These are phyloP conservation scores for Chrysoporthe puriensis DNA, from an alignment of 2,329 filamentous ascomycete species.

Conservation along the genomic window DNA sequence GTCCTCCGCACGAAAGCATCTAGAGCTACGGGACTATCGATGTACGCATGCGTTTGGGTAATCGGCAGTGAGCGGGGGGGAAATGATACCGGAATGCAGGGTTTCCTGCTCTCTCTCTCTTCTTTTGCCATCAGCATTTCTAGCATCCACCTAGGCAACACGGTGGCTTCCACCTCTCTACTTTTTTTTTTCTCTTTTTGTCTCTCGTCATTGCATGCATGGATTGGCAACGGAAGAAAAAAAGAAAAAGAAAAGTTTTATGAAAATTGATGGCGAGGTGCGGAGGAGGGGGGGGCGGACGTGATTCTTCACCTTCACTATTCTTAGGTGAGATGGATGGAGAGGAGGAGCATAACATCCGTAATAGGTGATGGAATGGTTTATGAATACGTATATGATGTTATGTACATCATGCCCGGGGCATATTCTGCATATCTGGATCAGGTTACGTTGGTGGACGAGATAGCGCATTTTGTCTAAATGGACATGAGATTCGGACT, in stretches of 20 bases:
- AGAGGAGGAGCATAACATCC: not conserved
- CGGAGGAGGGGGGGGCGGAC: no score
- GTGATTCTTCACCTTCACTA: no score
- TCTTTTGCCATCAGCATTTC: not conserved
- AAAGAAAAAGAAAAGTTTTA: not conserved
- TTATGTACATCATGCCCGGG: no score
- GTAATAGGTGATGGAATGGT: no score
- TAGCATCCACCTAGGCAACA: not conserved
- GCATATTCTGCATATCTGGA: no score
- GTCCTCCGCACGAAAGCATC: not conserved
- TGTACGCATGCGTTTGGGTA: constrained; percentile 1
- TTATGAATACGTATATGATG: no score
- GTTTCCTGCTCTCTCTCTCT: not conserved
- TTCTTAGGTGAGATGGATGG: not conserved
- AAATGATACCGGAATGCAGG: not conserved
- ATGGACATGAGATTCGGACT: no score
- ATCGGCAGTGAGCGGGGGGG: not conserved
- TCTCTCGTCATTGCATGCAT: not conserved
- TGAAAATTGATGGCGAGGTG: not conserved
- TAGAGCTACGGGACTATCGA: not conserved
- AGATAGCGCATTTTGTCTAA: no score
- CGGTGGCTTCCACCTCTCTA: not conserved
- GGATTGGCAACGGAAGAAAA: not conserved
- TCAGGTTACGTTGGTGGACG: no score
- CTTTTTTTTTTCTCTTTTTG: not conserved